phyloP scores from a whole-genome alignment of 139 green algal genomes.

The Microglena sp. region DNA sequence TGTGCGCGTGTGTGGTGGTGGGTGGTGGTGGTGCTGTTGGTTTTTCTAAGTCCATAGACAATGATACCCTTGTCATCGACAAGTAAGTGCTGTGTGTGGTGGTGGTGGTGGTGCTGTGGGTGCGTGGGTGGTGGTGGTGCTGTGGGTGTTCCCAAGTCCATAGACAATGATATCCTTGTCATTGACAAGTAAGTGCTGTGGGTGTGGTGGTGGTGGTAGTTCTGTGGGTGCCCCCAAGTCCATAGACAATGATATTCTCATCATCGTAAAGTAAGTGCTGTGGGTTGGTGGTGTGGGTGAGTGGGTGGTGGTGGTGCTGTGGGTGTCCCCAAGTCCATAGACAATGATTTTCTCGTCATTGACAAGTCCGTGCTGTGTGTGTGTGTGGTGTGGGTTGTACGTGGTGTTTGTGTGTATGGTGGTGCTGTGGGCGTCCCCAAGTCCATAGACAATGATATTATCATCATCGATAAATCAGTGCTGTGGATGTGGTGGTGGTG shows the following conservation, averaged over 20 bases:
- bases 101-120: too few relatives aligned
- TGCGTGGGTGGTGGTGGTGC: too few relatives aligned
- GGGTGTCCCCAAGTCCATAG: conserved; percentile 90
- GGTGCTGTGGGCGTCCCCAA: conserved; percentile 24
- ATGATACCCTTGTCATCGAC: too few relatives aligned
- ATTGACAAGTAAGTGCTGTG: neutral
- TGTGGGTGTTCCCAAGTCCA: conserved; percentile 54
- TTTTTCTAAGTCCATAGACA: neutral
- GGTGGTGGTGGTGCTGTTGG: neutral
- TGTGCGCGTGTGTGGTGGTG: too few relatives aligned
- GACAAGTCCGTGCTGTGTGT: too few relatives aligned
- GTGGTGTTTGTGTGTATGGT: too few relatives aligned
- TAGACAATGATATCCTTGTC: conserved; percentile 96
- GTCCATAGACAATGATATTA: conserved; percentile 98
- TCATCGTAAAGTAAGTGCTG: conserved; percentile 23
- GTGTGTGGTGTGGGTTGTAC: too few relatives aligned
- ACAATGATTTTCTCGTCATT: conserved; percentile 92
- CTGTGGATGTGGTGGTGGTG: too few relatives aligned
- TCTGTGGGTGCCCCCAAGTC: conserved; percentile 63
- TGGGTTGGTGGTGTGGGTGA: neutral
- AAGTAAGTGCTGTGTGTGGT: too few relatives aligned
- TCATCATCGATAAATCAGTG: conserved; percentile 25
- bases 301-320: conserved; percentile 7
- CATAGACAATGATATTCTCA: conserved; percentile 97
- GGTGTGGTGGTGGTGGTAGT: neutral